Conservation (phyloP, 371 early-diverging fungal genomes). For the Mortierella sp. region DNA sequence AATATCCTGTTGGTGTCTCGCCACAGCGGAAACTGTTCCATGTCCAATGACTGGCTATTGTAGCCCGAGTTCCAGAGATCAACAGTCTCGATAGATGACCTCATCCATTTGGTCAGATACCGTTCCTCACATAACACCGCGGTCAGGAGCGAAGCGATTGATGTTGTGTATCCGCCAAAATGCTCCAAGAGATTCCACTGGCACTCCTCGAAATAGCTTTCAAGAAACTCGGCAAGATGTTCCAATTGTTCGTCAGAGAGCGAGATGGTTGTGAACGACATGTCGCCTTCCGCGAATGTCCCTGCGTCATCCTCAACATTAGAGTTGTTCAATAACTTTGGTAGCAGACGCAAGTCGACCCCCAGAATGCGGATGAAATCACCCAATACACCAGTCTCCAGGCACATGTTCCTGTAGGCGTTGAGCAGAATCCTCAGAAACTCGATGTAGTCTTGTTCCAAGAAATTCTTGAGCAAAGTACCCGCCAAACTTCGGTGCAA, state of each 20-base stretch:
- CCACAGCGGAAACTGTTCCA: conserved; percentile 33
- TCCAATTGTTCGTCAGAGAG: conserved; percentile 43
- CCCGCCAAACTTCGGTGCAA: conserved; percentile 51
- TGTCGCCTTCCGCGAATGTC: background rate
- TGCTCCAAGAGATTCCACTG: conserved; percentile 42
- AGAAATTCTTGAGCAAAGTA: conserved; percentile 33
- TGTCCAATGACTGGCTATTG: conserved; percentile 4
- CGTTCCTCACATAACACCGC: conserved; percentile 45
- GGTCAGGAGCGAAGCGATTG: conserved; percentile 41
- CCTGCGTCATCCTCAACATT: conserved; percentile 9
- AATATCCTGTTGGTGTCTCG: conserved; percentile 32
- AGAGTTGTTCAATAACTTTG: conserved; percentile 26
- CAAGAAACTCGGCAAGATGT: conserved; percentile 33
- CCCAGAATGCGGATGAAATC: conserved; percentile 52
- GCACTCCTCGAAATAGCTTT: conserved; percentile 28
- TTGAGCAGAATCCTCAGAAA: conserved; percentile 45
- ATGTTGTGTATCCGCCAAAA: conserved; percentile 38
- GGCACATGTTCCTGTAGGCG: conserved; percentile 45
- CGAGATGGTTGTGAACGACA: conserved; percentile 13
- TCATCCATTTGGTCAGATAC: conserved; percentile 34
- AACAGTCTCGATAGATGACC: conserved; percentile 5
- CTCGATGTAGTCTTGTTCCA: conserved; percentile 44
- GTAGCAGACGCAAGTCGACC: conserved; percentile 39
- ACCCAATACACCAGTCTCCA: conserved; percentile 45
- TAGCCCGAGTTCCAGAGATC: conserved; percentile 1